Conservation (phyloP, 345 rosid genomes). For the Arabidopsis suecica region DNA sequence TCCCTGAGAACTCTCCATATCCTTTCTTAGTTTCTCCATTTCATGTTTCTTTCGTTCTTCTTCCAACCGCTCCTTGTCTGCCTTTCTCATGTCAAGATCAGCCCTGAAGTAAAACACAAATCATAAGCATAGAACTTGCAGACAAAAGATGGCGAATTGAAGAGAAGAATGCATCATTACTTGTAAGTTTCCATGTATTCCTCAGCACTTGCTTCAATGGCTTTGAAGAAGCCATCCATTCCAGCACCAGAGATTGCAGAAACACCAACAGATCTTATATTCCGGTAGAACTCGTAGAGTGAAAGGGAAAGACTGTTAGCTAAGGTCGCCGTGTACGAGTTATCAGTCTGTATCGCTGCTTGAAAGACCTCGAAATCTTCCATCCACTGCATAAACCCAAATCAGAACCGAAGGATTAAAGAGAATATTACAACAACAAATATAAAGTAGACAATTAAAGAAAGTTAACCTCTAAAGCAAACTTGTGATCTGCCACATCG, state of each 20-base stretch:
- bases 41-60: conserved; percentile 61
- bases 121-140: conserved; percentile 3
- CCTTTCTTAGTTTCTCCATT: conserved; percentile 72
- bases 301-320: conserved; percentile 72
- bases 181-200: conserved; percentile 80
- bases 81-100: conserved; percentile 78
- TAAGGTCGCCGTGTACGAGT: conserved; percentile 64
- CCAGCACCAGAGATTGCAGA: conserved; percentile 87
- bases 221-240: conserved; percentile 72
- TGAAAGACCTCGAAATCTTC: conserved; percentile 81
- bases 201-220: conserved; percentile 70
- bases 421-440: not conserved
- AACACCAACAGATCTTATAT: conserved; percentile 75
- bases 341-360: conserved; percentile 65
- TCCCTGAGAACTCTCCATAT: conserved; percentile 74
- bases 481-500: conserved; percentile 81
- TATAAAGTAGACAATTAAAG: not conserved
- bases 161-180: conserved; percentile 47
- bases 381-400: conserved; percentile 68
- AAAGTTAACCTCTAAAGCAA: conserved; percentile 72
- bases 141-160: not conserved
- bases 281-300: conserved; percentile 72
- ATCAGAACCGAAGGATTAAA: conserved; percentile 11
- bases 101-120: conserved; percentile 50
- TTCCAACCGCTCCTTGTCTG: conserved; percentile 73